phyloP scores from a whole-genome alignment of 768 basidiomycete genomes.

The Psilocybe subaeruginosa region DNA sequence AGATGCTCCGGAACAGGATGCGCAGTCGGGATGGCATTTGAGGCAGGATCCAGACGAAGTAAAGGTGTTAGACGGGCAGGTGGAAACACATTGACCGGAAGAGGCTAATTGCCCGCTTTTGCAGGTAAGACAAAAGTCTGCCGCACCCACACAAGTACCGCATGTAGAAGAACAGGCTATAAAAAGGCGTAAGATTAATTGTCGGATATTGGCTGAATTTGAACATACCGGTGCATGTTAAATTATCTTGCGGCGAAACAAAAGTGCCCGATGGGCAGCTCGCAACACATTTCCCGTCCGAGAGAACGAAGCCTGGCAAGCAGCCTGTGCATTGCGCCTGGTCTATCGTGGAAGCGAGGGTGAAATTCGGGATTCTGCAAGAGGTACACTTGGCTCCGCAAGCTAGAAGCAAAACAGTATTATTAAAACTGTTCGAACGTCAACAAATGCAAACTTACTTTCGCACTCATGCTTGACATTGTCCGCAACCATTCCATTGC shows the following conservation, averaged over 20 bases:
- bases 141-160: conserved; percentile 65
- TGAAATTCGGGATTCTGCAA: conserved; percentile 78
- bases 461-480: conserved; percentile 86
- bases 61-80: conserved; percentile 77
- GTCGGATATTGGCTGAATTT: neutral
- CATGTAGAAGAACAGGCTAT: conserved; percentile 57
- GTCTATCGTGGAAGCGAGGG: conserved; percentile 61
- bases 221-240: conserved; percentile 72
- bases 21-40: conserved; percentile 86
- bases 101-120: conserved; percentile 66
- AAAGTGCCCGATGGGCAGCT: conserved; percentile 78
- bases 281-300: conserved; percentile 67
- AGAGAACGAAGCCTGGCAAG: conserved; percentile 75
- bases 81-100: conserved; percentile 71
- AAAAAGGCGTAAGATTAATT: conserved; percentile 11
- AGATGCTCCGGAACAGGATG: conserved; percentile 75
- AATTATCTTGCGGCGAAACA: conserved; percentile 68
- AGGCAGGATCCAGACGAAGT: conserved; percentile 66
- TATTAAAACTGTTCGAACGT: neutral
- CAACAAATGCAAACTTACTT: conserved; percentile 49
- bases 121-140: conserved; percentile 79
- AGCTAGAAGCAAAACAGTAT: conserved; percentile 40
- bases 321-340: conserved; percentile 79
- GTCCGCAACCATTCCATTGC: conserved; percentile 70
- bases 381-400: conserved; percentile 84